Evolutionary conservation across 2,329 filamentous ascomycete species (phyloP), one percentile per base, ranked within the genome.

Genomic region (Colletotrichum chlorophyti): DNA sequence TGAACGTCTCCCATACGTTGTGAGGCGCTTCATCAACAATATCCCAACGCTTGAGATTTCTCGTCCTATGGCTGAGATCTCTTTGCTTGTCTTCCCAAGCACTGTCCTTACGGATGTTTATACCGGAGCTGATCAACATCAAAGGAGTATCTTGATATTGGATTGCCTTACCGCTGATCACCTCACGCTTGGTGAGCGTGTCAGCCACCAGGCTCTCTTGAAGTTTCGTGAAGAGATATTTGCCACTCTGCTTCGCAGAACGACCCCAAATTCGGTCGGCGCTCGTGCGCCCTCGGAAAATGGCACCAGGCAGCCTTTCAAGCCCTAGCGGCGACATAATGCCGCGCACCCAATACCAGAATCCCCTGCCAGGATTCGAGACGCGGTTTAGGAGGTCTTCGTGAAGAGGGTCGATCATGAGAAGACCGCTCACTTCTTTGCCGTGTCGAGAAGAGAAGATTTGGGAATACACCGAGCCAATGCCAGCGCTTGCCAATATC

Each of bases 141-240:
- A 98, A 76, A 6, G 92, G 89, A 12, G 90, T 91, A 57, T 90
- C 80, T n/a, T 81, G 80, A 57, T 83, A 82, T 74, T 97, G 91
- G 50, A 98, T 95, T 42, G 88, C 87, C 19, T 90, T 82, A 57
- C 92, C 92, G 58, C 88, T 90, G 40, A 83, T 79, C 15, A 96
- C 87, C 68, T 99, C 95, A 29, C 91, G 91, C 72, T 88, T 89
- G 12, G 92, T 92, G 65, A 98, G 85, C 1, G 91, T 91, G 64
- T 88, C 84, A 0, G 93, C 93, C 27, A 97, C 92, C 1, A 98
- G 81, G 64, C 89, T 94, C 77, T 99, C 95, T 74, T 99, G 95
- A 53, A 99, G 80, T 74, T 93, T 91, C 5, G 93, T 90, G 72
- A 96, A 97, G 72, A 97, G 89, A 71, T 85, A 89, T 71, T 93